Evolutionary conservation across 139 green algal genomes (phyloP).

Genomic region (Spirogloea muscicola): DNA sequence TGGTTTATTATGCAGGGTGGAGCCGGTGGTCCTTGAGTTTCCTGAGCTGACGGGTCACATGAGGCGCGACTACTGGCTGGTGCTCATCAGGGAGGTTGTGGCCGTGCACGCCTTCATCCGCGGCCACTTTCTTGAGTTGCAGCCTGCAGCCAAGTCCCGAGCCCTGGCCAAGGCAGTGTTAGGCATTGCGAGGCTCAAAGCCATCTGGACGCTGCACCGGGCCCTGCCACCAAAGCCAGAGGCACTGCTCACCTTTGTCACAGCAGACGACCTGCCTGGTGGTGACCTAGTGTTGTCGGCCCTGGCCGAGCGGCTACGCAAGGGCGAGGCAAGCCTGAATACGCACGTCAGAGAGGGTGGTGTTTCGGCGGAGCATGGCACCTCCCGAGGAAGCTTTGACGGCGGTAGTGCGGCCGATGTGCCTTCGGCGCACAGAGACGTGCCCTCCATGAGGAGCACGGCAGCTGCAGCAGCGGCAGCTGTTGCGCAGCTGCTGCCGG

Average conservation of each 20-base stretch:
- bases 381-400: no score
- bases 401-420: no score
- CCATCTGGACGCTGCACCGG: slow-evolving; percentile 6
- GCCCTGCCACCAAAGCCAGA: background rate
- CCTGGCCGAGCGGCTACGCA: slow-evolving; percentile 2
- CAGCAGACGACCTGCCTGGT: slow-evolving; percentile 12
- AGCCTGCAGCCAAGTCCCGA: background rate
- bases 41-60: slow-evolving; percentile 29
- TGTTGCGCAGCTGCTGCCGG: background rate
- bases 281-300: slow-evolving; percentile 12
- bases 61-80: slow-evolving; percentile 34
- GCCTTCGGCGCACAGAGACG: no score
- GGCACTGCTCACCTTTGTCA: slow-evolving; percentile 25
- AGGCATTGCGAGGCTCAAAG: slow-evolving; percentile 30
- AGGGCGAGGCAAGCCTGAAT: no score
- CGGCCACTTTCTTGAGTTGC: slow-evolving; percentile 13
- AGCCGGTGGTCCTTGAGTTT: slow-evolving; percentile 28
- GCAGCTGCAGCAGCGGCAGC: slow-evolving; percentile 10
- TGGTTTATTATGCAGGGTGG: slow-evolving; percentile 24
- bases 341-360: no score
- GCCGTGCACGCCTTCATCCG: slow-evolving; percentile 29
- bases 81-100: slow-evolving; percentile 27
- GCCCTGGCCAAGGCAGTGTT: slow-evolving; percentile 18
- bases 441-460: no score
- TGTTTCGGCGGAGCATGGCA: no score